Evolutionary conservation across 1,284 basidiomycete genomes (phyloP).

Genomic region (Rhodotorula sp.): DNA sequence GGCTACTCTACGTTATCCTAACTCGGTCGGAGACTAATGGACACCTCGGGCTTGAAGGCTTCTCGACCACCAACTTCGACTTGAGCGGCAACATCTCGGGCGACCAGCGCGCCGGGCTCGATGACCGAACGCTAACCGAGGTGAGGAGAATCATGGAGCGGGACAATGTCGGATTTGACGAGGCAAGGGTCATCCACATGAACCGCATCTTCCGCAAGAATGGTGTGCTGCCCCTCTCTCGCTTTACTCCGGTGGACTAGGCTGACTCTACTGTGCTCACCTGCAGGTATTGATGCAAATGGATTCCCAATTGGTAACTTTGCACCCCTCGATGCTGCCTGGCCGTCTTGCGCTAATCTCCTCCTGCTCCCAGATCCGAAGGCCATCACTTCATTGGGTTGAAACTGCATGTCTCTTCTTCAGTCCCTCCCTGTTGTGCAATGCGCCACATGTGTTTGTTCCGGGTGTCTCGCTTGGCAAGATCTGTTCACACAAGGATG

Average conservation of each 20-base stretch:
- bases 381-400: conserved; percentile 28
- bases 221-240: conserved; percentile 4
- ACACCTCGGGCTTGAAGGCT: conserved; percentile 9
- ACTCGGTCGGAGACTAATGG: background rate
- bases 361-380: conserved; percentile 20
- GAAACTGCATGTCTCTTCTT: background rate
- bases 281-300: conserved; percentile 27
- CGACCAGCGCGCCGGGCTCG: conserved; percentile 33
- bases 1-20: background rate
- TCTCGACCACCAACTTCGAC: conserved; percentile 37
- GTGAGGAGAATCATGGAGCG: conserved; percentile 38
- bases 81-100: conserved; percentile 29
- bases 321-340: background rate
- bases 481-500: too few species aligned
- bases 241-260: too few species aligned
- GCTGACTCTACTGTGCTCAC: background rate
- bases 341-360: background rate
- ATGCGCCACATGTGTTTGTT: too few species aligned
- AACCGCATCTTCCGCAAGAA: conserved; percentile 33
- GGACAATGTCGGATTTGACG: conserved; percentile 30
- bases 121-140: conserved; percentile 34
- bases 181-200: conserved; percentile 29
- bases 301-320: conserved; percentile 4
- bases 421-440: background rate
- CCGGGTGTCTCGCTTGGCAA: too few species aligned